phyloP scores from a whole-genome alignment of 768 basidiomycete genomes.

The Clavaria fumosa region DNA sequence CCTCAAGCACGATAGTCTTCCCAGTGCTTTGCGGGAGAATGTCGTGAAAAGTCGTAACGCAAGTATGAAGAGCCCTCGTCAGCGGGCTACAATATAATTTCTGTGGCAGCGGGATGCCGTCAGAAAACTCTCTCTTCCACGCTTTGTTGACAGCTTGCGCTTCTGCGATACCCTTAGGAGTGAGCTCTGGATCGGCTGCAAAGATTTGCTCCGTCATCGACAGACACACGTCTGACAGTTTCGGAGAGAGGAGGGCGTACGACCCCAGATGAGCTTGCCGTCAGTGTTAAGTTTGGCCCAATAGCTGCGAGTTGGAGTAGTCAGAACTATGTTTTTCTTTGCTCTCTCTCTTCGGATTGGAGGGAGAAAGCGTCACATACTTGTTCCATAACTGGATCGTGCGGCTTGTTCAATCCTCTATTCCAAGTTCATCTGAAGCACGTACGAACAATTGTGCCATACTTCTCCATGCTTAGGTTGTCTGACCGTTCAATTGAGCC shows the following conservation, averaged over 20 bases:
- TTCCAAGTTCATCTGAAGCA: slow-evolving; percentile 26
- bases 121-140: slow-evolving; percentile 33
- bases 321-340: not conserved
- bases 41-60: slow-evolving; percentile 34
- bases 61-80: slow-evolving; percentile 43
- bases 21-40: slow-evolving; percentile 15
- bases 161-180: slow-evolving; percentile 38
- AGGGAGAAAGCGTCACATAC: too few relatives aligned
- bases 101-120: slow-evolving; percentile 35
- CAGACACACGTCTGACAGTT: too few relatives aligned
- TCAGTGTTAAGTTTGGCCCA: slow-evolving; percentile 53
- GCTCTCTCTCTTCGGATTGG: too few relatives aligned
- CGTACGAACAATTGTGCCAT: slow-evolving; percentile 44
- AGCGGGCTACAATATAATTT: slow-evolving; percentile 49
- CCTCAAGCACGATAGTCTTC: slow-evolving; percentile 41
- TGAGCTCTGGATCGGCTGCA: slow-evolving; percentile 52
- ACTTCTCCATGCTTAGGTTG: slow-evolving; percentile 46
- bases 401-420: not conserved
- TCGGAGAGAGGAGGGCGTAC: slow-evolving; percentile 24
- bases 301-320: slow-evolving; percentile 22
- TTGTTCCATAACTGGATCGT: not conserved
- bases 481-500: slow-evolving; percentile 24
- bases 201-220: too few relatives aligned
- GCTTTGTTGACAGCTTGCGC: slow-evolving; percentile 28
- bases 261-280: slow-evolving; percentile 55